phyloP scores from a whole-genome alignment of 192 early-diverging fungal genomes.

The Diversispora epigaea region DNA sequence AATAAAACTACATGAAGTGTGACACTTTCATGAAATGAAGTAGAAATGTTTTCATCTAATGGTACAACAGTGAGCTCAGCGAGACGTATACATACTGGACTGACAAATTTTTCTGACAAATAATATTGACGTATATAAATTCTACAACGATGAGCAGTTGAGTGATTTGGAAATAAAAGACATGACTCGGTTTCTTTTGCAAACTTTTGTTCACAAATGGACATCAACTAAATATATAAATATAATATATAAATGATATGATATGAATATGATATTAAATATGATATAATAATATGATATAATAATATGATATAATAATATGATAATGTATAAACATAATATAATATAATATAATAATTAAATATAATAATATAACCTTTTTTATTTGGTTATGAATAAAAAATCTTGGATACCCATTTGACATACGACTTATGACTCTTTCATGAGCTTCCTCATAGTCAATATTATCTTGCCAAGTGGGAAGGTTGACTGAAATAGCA shows the following conservation, averaged over 20 bases:
- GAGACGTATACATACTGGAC: constrained; percentile 48
- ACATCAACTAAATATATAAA: constrained; percentile 35
- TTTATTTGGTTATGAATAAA: constrained; percentile 75
- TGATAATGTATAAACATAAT: not conserved
- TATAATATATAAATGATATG: not conserved
- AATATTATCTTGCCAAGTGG: constrained; percentile 87
- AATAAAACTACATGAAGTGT: constrained; percentile 73
- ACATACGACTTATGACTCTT: constrained; percentile 67
- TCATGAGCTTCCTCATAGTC: constrained; percentile 88
- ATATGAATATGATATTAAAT: not conserved
- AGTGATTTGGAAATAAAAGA: constrained; percentile 74
- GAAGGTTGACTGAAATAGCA: constrained; percentile 89
- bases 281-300: no score
- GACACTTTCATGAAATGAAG: constrained; percentile 34
- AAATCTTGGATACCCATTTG: constrained; percentile 92
- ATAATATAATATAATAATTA: not conserved
- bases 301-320: not conserved
- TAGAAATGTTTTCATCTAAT: constrained; percentile 44
- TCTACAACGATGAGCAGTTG: constrained; percentile 65
- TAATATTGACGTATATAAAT: constrained; percentile 60
- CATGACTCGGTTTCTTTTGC: constrained; percentile 64
- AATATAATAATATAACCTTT: constrained; percentile 48
- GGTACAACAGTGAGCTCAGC: constrained; percentile 65
- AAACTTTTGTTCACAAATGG: constrained; percentile 59
- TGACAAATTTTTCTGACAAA: not conserved